Conservation (phyloP, 2,329 filamentous ascomycete genomes). For the Aspergillus intermedius region DNA sequence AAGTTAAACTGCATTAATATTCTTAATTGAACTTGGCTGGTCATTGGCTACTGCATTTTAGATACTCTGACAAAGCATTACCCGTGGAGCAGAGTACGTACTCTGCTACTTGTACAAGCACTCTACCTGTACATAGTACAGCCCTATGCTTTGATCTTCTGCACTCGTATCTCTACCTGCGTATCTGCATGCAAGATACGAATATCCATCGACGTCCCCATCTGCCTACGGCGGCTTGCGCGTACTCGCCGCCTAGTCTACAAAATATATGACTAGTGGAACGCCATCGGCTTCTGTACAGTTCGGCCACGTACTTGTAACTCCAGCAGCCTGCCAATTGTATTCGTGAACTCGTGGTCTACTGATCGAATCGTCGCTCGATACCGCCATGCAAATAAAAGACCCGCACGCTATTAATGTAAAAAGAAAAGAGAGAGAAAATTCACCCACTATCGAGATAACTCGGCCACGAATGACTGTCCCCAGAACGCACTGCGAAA, state of each 20-base stretch:
- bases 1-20: not conserved
- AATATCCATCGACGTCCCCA: not conserved
- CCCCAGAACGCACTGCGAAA: conserved; percentile 74
- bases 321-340: not conserved
- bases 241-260: too few species aligned
- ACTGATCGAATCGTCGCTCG: not conserved
- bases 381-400: not conserved
- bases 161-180: not conserved
- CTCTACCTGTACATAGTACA: not conserved
- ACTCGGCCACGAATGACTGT: conserved; percentile 78
- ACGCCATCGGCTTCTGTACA: too few species aligned
- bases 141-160: not conserved
- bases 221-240: too few species aligned
- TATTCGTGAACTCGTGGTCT: not conserved
- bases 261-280: too few species aligned
- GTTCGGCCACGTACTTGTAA: not conserved
- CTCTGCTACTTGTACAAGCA: not conserved
- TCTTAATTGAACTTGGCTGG: not conserved
- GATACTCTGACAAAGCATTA: too few species aligned
- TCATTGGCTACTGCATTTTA: not conserved
- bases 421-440: not conserved
- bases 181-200: not conserved
- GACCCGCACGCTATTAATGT: not conserved
- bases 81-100: not conserved
- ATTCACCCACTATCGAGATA: conserved; percentile 43